Evolutionary conservation across 441 rosid species (phyloP).

Genomic region (Arabidopsis hybrid): DNA sequence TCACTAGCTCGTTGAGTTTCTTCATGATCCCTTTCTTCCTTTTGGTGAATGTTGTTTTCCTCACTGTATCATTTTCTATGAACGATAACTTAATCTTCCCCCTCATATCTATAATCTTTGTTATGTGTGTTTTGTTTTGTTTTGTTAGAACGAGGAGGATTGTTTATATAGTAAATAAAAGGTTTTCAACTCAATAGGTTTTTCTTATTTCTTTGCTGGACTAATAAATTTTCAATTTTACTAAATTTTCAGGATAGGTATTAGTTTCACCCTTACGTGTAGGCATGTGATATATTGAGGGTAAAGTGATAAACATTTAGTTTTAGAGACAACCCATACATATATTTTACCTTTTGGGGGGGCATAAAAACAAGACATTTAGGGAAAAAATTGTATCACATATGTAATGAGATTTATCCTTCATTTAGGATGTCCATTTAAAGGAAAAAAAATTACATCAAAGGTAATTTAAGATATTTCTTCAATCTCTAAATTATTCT

Average conservation of each 20-base stretch:
- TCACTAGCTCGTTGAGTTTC: slow-evolving; percentile 54
- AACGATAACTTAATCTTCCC: slow-evolving; percentile 49
- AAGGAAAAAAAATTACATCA: background rate
- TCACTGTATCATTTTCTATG: slow-evolving; percentile 49
- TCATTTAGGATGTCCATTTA: too few species aligned
- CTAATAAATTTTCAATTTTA: background rate
- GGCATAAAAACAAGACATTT: background rate
- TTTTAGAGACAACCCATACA: background rate
- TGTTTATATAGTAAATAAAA: slow-evolving; percentile 4
- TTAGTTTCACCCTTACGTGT: background rate
- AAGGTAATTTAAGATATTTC: background rate
- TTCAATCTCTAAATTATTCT: background rate
- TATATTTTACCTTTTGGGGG: background rate
- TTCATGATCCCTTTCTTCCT: slow-evolving; percentile 57
- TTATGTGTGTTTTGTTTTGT: background rate
- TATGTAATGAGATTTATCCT: too few species aligned
- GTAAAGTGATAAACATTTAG: background rate
- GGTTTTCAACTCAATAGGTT: background rate
- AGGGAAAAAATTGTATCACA: background rate
- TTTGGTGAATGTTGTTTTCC: slow-evolving; percentile 54
- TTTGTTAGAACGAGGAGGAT: background rate
- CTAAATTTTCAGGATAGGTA: background rate
- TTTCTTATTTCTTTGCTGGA: background rate
- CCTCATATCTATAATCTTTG: slow-evolving; percentile 31
- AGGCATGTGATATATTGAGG: background rate